Conservation (phyloP, 2,329 filamentous ascomycete genomes). For the Cytospora chrysosperma region DNA sequence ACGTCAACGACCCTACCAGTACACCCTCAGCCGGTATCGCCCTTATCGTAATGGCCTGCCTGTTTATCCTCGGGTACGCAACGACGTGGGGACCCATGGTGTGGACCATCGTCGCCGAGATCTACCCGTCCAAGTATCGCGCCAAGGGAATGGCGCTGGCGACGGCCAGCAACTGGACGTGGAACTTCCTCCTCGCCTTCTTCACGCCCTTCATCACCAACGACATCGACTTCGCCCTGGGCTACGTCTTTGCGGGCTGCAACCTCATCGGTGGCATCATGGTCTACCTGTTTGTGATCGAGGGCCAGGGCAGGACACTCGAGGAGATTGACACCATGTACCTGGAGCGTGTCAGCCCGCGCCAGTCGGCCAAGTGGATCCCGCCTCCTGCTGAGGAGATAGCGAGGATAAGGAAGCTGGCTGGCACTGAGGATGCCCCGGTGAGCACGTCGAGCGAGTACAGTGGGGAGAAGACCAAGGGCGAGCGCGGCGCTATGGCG, state of each 20-base stretch:
- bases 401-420: conserved; percentile 40
- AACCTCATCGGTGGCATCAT: conserved; percentile 63
- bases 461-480: not conserved
- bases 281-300: conserved; percentile 77
- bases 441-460: not conserved
- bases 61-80: conserved; percentile 65
- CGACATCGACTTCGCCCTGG: conserved; percentile 70
- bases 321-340: conserved; percentile 84
- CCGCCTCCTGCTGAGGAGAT: conserved; percentile 45
- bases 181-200: conserved; percentile 75
- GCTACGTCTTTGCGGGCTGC: conserved; percentile 74
- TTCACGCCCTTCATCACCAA: conserved; percentile 77
- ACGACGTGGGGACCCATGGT: conserved; percentile 67
- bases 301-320: conserved; percentile 69
- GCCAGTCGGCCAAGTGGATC: conserved; percentile 58
- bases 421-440: conserved; percentile 36
- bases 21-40: conserved; percentile 51
- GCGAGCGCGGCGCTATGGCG: not conserved
- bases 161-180: conserved; percentile 64
- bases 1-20: conserved; percentile 34
- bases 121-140: conserved; percentile 63
- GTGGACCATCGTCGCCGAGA: conserved; percentile 63
- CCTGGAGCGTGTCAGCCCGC: conserved; percentile 61
- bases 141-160: conserved; percentile 60
- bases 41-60: conserved; percentile 62